Conservation (phyloP, 2,329 filamentous ascomycete genomes). For the Lanzia echinophila region DNA sequence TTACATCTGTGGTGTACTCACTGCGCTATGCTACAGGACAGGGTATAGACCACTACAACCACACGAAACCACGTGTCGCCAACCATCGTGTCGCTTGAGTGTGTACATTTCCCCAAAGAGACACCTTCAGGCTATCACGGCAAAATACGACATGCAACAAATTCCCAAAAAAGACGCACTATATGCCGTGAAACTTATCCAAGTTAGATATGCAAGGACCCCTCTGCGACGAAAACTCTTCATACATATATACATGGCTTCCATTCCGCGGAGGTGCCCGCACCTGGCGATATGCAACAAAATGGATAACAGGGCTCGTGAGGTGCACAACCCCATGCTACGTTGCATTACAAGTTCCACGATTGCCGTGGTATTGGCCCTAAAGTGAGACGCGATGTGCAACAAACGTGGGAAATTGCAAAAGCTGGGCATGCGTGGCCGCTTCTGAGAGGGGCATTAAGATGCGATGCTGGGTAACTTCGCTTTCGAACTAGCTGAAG, state of each 20-base stretch:
- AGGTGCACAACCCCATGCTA: not conserved
- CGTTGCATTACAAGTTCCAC: not conserved
- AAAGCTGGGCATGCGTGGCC: not conserved
- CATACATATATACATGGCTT: not conserved
- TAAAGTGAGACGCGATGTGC: not conserved
- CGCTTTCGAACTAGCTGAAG: not conserved
- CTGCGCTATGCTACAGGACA: too few species aligned
- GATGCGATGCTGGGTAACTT: not conserved
- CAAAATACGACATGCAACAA: too few species aligned
- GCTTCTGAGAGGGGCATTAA: not conserved
- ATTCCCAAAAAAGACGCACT: too few species aligned
- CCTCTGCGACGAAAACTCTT: not conserved
- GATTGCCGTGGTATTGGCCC: not conserved
- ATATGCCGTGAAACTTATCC: too few species aligned
- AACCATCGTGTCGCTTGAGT: too few species aligned
- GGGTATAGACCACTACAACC: too few species aligned
- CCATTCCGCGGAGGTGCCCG: not conserved
- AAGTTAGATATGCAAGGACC: too few species aligned
- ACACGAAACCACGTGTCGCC: too few species aligned
- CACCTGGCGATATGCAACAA: not conserved
- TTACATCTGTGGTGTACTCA: too few species aligned
- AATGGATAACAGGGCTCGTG: not conserved
- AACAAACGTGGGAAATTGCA: not conserved
- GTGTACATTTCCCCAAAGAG: too few species aligned
- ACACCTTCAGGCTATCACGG: too few species aligned